These are phyloP conservation scores for Aspergillus sp. DNA, from an alignment of 2,329 filamentous ascomycete species.

Conservation along the genomic window DNA sequence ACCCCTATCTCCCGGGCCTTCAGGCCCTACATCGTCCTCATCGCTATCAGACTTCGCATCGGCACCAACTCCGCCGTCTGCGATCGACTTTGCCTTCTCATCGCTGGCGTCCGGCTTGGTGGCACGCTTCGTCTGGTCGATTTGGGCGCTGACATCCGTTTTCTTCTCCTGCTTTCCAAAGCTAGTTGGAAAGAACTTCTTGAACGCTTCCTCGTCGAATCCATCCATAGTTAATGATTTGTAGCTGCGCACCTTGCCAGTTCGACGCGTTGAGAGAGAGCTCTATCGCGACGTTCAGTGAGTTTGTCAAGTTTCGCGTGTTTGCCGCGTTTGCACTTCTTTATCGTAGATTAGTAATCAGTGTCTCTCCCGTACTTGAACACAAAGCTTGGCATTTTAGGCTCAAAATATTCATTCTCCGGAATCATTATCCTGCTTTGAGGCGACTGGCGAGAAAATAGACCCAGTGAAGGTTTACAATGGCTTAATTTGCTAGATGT, in stretches of 20 bases:
- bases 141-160: conserved; percentile 74
- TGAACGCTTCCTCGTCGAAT: conserved; percentile 48
- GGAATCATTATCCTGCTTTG: no score
- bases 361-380: no score
- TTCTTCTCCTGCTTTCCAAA: conserved; percentile 81
- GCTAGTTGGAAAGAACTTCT: conserved; percentile 70
- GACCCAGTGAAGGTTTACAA: no score
- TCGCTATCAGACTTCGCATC: conserved; percentile 25
- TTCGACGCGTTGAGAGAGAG: not conserved
- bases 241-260: not conserved
- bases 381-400: no score
- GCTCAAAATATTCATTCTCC: no score
- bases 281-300: not conserved
- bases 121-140: conserved; percentile 71
- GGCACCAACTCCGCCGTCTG: conserved; percentile 22
- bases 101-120: conserved; percentile 27
- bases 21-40: not conserved
- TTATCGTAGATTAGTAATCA: no score
- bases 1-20: conserved; percentile 20
- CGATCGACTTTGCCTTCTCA: conserved; percentile 25
- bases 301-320: conserved; percentile 19
- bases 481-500: no score
- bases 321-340: conserved; percentile 27
- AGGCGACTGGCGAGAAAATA: no score
- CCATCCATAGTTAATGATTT: conserved; percentile 35